Conservation (phyloP, 2,329 filamentous ascomycete species). For the Microcyclospora tardicrescens region DNA sequence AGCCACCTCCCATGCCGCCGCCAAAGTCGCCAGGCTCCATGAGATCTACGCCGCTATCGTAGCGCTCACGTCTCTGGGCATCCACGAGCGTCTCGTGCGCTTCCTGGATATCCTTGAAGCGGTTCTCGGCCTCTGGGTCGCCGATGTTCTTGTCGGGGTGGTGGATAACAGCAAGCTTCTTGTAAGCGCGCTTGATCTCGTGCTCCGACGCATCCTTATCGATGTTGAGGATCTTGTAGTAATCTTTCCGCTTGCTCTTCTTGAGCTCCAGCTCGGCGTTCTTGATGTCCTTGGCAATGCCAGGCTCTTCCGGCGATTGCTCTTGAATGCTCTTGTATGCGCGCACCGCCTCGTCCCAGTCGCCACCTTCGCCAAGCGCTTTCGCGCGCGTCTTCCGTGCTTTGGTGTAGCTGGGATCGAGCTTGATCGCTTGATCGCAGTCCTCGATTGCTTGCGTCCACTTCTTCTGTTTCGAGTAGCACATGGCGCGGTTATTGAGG, state of each 20-base stretch:
- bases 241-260: conserved; percentile 95
- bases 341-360: conserved; percentile 82
- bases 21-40: conserved; percentile 83
- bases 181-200: conserved; percentile 93
- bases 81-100: conserved; percentile 94
- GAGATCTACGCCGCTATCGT: conserved; percentile 86
- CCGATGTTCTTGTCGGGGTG: conserved; percentile 97
- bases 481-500: conserved; percentile 82
- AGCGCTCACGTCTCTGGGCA: conserved; percentile 79
- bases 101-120: conserved; percentile 97
- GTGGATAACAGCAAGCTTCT: conserved; percentile 83
- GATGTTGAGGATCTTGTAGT: conserved; percentile 92
- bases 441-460: conserved; percentile 72
- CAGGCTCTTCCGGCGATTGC: conserved; percentile 66
- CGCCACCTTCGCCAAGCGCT: conserved; percentile 68
- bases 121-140: conserved; percentile 68
- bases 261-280: conserved; percentile 90
- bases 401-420: conserved; percentile 79
- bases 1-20: conserved; percentile 39
- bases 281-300: conserved; percentile 70
- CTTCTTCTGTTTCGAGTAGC: conserved; percentile 70
- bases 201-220: conserved; percentile 71
- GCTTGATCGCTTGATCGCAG: conserved; percentile 67
- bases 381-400: conserved; percentile 90
- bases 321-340: conserved; percentile 83